Percentiles rank a stretch among this genome's conserved stretches.
Conservation (phyloP, 2,329 filamentous ascomycete species). For the Alternaria sp. region DNA sequence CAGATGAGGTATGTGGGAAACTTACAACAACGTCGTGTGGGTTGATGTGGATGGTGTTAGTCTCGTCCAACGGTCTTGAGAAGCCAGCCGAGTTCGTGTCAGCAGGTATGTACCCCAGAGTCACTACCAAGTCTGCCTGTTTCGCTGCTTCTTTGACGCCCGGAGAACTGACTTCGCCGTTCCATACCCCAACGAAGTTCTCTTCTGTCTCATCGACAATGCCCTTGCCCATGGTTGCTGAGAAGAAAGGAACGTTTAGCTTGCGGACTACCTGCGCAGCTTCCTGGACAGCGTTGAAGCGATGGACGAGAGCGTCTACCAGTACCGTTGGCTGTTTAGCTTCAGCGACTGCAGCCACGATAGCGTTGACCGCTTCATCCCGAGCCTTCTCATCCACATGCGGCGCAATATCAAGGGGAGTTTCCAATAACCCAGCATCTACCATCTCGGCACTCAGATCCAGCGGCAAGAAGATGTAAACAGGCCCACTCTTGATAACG, state of each 20-base stretch:
- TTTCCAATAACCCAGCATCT: conserved; percentile 43
- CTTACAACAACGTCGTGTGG: conserved; percentile 46
- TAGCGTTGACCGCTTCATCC: conserved; percentile 43
- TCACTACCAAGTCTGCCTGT: conserved; percentile 46
- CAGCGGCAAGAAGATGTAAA: conserved; percentile 55
- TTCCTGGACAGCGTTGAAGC: conserved; percentile 47
- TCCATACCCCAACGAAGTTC: conserved; percentile 52
- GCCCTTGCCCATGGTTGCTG: conserved; percentile 52
- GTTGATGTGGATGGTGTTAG: conserved; percentile 46
- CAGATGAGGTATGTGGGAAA: neutral
- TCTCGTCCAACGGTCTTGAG: conserved; percentile 42
- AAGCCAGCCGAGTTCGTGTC: conserved; percentile 55
- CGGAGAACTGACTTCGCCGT: conserved; percentile 47
- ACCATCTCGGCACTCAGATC: conserved; percentile 50
- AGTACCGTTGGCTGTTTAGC: conserved; percentile 49
- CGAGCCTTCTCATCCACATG: conserved; percentile 34
- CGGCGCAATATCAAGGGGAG: conserved; percentile 44
- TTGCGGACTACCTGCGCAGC: conserved; percentile 42
- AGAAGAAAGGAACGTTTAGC: conserved; percentile 48
- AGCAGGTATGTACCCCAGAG: conserved; percentile 49
- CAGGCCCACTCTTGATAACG: conserved; percentile 51
- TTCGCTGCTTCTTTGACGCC: conserved; percentile 48
- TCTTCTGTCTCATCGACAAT: conserved; percentile 52
- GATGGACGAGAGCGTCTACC: conserved; percentile 49
- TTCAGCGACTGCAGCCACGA: conserved; percentile 38